Base-by-base conservation (phyloP, 805 yeast genomes). In the Yarrowia sp. region DNA sequence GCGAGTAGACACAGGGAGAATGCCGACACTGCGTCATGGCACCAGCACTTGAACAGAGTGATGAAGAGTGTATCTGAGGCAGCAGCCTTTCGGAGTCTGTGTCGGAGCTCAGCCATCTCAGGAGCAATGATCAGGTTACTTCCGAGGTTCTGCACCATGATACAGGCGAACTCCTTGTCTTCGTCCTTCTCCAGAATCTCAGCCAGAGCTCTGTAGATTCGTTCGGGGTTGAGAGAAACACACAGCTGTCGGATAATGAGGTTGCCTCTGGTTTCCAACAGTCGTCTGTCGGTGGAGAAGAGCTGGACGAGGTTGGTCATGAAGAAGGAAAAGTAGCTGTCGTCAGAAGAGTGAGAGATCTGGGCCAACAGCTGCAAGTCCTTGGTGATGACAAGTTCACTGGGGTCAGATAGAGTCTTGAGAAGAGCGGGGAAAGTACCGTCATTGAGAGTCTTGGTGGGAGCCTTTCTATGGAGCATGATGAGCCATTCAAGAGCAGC, bases 401-500 rank as follows among this genome's bases (percentile, higher is more conserved):
- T 86, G 1, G 94, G 87, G 83, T 86, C 88, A 2, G 86, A 81
- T 19, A 87, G 81, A 0, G 97, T 90, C 74, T 87, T 88, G 66
- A 95, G 80, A 43, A 95, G 80, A 0, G 92, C 91, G 13, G 90
- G 86, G 72, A 92, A 87, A 52, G 92, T 89, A 68, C 85, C 85
- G 65, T 86, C 89, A 68, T 78, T 74, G 34, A 87, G 75, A 42
- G 87, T 80, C 69, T 85, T 83, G 46, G 80, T 78, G 2, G 90
- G 89, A 20, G 88, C 88, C 71, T 88, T 88, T 34, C 85, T 82
- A 74, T 92, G 94, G 47, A 95, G 81, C 83, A 91, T 86, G 15
- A 87, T 86, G 39, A 95, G 80, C 99, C 99, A 95, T 71, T 93
- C 97, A 42, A 95, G 79, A 30, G 95, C 88, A 0, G 96, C 91